phyloP scores from a whole-genome alignment of 257 asterid genomes.

The Solanum chilense region DNA sequence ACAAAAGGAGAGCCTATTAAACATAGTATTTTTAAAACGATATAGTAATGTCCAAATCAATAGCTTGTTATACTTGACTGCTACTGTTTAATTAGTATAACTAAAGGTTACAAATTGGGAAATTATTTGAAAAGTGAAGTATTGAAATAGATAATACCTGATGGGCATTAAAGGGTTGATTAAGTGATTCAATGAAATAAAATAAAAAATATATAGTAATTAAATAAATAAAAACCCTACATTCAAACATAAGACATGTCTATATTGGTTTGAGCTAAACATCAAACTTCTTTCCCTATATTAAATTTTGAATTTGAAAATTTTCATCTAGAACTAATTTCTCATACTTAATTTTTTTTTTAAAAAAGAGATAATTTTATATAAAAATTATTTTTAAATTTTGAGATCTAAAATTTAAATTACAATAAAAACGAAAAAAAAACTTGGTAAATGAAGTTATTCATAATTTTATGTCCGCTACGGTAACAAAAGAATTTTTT shows the following conservation, averaged over 20 bases:
- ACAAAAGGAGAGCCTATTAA: neutral
- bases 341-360: neutral
- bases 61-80: neutral
- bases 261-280: too few species aligned
- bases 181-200: too few species aligned
- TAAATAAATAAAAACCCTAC: too few species aligned
- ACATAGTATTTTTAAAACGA: neutral
- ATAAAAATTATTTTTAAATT: too few species aligned
- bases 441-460: neutral
- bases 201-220: too few species aligned
- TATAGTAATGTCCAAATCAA: neutral
- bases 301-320: neutral
- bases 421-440: neutral
- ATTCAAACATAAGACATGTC: neutral
- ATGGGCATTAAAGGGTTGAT: too few species aligned
- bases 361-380: too few species aligned
- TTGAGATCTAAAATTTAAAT: neutral
- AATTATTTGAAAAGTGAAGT: too few species aligned
- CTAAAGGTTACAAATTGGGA: neutral
- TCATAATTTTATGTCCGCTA: neutral
- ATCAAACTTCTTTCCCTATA: neutral
- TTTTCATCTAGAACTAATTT: neutral
- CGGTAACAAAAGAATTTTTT: neutral
- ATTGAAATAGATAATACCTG: too few species aligned
- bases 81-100: neutral